A percentile compares a stretch with the other conserved stretches of the same genome.
phyloP scores from a whole-genome alignment of 73 alveolate genomes.

The Tetrahymena borealis region DNA sequence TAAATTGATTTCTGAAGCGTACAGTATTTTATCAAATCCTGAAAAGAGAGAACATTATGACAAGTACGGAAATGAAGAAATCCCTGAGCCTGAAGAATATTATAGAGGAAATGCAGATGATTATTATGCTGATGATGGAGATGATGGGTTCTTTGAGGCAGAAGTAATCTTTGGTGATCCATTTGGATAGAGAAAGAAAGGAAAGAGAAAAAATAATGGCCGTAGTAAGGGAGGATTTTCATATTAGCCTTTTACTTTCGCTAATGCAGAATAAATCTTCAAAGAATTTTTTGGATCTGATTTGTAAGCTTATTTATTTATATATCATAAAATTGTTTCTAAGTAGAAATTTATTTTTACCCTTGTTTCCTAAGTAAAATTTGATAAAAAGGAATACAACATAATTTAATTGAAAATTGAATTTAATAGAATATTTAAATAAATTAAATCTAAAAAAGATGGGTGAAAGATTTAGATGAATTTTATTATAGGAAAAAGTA shows the following conservation, averaged over 20 bases:
- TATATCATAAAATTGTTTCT: too few species aligned
- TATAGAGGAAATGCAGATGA: neutral
- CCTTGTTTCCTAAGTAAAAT: too few species aligned
- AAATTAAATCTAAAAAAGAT: too few species aligned
- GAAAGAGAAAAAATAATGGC: neutral
- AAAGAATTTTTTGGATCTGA: neutral
- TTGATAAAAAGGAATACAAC: too few species aligned
- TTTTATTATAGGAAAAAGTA: too few species aligned
- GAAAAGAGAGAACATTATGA: constrained; percentile 87
- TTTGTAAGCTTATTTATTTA: neutral
- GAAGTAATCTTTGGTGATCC: neutral
- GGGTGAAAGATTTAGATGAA: too few species aligned
- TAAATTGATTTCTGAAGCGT: constrained; percentile 94
- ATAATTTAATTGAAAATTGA: too few species aligned
- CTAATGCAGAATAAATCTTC: neutral
- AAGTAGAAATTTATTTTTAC: too few species aligned
- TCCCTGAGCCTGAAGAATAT: neutral
- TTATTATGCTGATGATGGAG: neutral
- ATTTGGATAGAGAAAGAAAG: neutral
- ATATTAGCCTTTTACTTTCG: neutral
- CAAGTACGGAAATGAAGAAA: constrained; percentile 58
- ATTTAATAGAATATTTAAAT: too few species aligned
- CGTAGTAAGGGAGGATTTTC: neutral
- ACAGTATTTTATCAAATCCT: constrained; percentile 79
- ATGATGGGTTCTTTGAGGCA: neutral